Base-by-base conservation (phyloP, 345 rosid species). In the Salix purpurea region DNA sequence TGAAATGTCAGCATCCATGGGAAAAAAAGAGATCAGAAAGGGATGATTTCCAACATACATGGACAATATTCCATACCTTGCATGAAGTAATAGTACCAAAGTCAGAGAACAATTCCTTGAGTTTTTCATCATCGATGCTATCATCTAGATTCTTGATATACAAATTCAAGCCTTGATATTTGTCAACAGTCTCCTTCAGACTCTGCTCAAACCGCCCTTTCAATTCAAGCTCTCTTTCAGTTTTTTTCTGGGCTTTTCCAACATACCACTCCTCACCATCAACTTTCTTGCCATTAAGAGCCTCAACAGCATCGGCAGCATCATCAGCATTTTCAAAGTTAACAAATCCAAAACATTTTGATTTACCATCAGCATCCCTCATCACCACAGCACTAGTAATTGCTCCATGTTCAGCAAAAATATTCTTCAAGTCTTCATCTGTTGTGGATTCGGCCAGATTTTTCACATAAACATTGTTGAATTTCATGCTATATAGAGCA, bases 331-430 rank as follows among this genome's bases (percentile, higher is more conserved):
- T 80, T 30, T 74, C 79, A 65, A 80, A 80, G 32, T 80, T 80
- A 11, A 80, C 79, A 75, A 80, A 80, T n/a, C 83, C 83, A 74
- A 80, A 80, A 62, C 83, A 80, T 42, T 40, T 80, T 0, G 83
- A 80, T 34, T 80, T 80, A 8, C 83, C 83, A 26, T 80, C 72
- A 13, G 68, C 79, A 65, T 80, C 76, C 30, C 79, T 70, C 83
- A 80, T 80, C 58, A 80, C 83, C 15, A 75, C 83, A 34, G 78
- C 72, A 75, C 83, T 80, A 34, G 83, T 65, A 19, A 80, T 75
- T 23, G 62, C 14, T 34, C 83, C 83, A 70, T 36, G 71, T 30
- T 75, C 79, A 14, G 72, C 78, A 75, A 80, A 80, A 65, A 54
- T 23, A 4, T 65, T 71, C 72, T 75, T 75, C 42, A 80, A 70